These are phyloP conservation scores for Fistulina hepatica DNA, from an alignment of 1,284 basidiomycete species.

Conservation along the genomic window DNA sequence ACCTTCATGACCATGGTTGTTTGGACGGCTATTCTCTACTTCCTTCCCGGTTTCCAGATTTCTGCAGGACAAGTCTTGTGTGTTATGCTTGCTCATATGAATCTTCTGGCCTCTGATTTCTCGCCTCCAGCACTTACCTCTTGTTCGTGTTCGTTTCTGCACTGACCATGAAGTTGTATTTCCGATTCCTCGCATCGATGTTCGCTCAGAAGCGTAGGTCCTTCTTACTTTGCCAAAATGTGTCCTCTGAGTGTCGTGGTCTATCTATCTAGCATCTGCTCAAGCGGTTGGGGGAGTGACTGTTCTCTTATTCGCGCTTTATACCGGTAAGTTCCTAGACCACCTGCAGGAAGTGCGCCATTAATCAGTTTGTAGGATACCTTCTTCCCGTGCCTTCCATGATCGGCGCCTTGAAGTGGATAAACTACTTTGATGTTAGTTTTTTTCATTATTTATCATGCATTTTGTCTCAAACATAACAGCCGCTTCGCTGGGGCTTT, in stretches of 20 bases:
- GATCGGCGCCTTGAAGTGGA: constrained; percentile 43
- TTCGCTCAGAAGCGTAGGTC: constrained; percentile 23
- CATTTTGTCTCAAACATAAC: too few relatives aligned
- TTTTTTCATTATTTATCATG: not conserved
- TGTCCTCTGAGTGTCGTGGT: not conserved
- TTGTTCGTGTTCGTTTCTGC: constrained; percentile 34
- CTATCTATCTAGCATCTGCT: constrained; percentile 32
- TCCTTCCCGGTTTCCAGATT: constrained; percentile 47
- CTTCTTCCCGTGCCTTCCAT: constrained; percentile 43
- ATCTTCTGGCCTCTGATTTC: too few relatives aligned
- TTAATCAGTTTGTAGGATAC: too few relatives aligned
- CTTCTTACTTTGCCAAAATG: not conserved
- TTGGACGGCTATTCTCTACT: constrained; percentile 53
- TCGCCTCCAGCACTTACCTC: constrained; percentile 30
- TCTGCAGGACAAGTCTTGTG: constrained; percentile 52
- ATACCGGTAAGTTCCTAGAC: too few relatives aligned
- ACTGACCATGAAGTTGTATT: constrained; percentile 42
- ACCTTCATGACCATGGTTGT: constrained; percentile 38
- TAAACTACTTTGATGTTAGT: constrained; percentile 35
- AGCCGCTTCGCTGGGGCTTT: constrained; percentile 32
- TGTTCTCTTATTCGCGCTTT: constrained; percentile 36
- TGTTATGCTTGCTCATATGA: too few relatives aligned
- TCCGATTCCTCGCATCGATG: constrained; percentile 38
- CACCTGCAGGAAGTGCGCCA: too few relatives aligned
- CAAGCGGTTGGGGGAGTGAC: constrained; percentile 40